Conservation (phyloP, 2,329 filamentous ascomycete species). For the Pseudogymnoascus sp. region DNA sequence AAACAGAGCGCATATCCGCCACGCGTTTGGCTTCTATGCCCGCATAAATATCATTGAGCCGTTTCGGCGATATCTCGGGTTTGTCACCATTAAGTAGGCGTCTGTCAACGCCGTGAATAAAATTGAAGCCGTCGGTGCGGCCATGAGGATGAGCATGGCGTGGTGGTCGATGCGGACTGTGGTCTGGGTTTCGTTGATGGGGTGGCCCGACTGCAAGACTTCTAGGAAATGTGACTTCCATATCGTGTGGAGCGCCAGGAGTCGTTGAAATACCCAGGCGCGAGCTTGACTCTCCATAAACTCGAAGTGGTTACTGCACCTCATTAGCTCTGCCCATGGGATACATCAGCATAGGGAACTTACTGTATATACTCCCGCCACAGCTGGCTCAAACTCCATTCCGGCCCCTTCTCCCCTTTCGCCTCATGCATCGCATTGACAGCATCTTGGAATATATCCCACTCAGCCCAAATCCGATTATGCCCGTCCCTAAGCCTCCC, state of each 20-base stretch:
- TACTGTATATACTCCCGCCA: slow-evolving; percentile 20
- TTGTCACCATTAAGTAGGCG: slow-evolving; percentile 8
- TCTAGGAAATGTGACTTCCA: slow-evolving; percentile 17
- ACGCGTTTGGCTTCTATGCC: slow-evolving; percentile 11
- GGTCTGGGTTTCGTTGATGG: slow-evolving; percentile 15
- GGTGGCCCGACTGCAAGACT: slow-evolving; percentile 11
- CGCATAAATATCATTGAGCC: slow-evolving; percentile 13
- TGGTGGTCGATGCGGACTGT: slow-evolving; percentile 18
- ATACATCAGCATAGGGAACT: neutral
- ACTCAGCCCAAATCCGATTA: slow-evolving; percentile 19
- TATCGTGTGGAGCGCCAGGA: slow-evolving; percentile 14
- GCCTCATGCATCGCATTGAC: slow-evolving; percentile 10
- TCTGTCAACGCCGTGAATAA: slow-evolving; percentile 12
- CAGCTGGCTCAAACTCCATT: slow-evolving; percentile 16
- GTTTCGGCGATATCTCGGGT: neutral
- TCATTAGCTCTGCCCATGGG: neutral
- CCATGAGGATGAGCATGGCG: slow-evolving; percentile 17
- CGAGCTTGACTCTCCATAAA: slow-evolving; percentile 17
- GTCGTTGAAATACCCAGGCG: slow-evolving; percentile 14
- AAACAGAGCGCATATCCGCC: neutral
- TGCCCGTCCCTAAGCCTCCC: slow-evolving; percentile 15
- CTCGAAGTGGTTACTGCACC: slow-evolving; percentile 13
- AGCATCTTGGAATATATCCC: slow-evolving; percentile 21
- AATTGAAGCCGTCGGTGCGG: slow-evolving; percentile 16
- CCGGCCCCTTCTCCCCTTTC: slow-evolving; percentile 13